Evolutionary conservation across 495 filamentous ascomycete species (phyloP).

Genomic region (Aeminium ludgeri): DNA sequence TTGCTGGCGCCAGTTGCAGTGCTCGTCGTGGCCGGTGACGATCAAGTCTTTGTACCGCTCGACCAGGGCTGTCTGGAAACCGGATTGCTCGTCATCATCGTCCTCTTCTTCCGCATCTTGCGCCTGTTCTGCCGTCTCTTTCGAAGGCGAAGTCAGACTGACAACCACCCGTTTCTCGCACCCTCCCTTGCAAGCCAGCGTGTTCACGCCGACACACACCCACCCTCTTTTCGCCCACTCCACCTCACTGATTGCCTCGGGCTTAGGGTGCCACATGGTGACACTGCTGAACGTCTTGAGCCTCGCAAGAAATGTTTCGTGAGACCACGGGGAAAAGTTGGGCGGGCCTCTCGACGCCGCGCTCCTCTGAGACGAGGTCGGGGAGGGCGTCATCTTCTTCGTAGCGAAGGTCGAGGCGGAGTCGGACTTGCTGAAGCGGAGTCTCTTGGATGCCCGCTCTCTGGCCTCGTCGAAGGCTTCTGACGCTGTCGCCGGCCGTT

Average conservation of each 20-base stretch:
- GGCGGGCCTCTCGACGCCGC: background rate
- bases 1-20: conserved; percentile 70
- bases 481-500: conserved; percentile 6
- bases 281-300: conserved; percentile 79
- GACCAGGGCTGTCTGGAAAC: conserved; percentile 47
- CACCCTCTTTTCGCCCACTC: conserved; percentile 92
- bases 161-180: conserved; percentile 72
- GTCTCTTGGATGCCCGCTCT: conserved; percentile 12
- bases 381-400: background rate
- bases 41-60: conserved; percentile 57
- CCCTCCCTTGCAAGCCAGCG: conserved; percentile 61
- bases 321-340: conserved; percentile 23
- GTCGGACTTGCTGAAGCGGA: conserved; percentile 9
- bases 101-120: conserved; percentile 14
- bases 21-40: conserved; percentile 58
- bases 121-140: conserved; percentile 26
- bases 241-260: conserved; percentile 67
- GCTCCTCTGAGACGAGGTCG: background rate
- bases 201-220: conserved; percentile 66
- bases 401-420: background rate
- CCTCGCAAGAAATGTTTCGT: conserved; percentile 62
- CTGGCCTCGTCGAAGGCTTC: conserved; percentile 6
- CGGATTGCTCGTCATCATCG: background rate
- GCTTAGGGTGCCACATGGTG: conserved; percentile 73
- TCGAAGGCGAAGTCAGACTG: conserved; percentile 31